A percentile compares a stretch with the other conserved stretches of the same genome.
These are phyloP conservation scores for Dothideomycetes sp. DNA, from an alignment of 2,329 filamentous ascomycete species.

Conservation along the genomic window DNA sequence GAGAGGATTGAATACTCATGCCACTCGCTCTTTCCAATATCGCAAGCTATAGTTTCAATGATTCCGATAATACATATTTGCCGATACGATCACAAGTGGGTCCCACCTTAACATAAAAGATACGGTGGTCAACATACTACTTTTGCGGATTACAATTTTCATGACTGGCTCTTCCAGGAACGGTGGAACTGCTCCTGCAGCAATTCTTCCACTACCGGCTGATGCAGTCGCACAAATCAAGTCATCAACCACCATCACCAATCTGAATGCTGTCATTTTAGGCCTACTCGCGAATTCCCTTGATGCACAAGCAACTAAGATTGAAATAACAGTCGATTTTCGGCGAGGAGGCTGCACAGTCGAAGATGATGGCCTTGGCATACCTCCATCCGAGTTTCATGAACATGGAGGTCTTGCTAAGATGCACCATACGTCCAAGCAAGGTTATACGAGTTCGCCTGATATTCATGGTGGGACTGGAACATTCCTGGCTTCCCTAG, in stretches of 20 bases:
- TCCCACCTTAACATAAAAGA: not conserved
- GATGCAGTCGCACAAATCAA: constrained; percentile 69
- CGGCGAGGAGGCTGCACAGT: constrained; percentile 63
- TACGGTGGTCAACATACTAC: not conserved
- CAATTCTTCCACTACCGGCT: constrained; percentile 46
- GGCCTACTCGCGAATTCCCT: constrained; percentile 75
- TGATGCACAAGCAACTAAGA: constrained; percentile 60
- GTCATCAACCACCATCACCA: constrained; percentile 71
- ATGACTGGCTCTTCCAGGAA: too few relatives aligned
- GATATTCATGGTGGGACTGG: constrained; percentile 57
- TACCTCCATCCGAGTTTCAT: constrained; percentile 61
- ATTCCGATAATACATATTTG: not conserved
- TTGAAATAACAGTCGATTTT: constrained; percentile 66
- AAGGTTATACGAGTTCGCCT: constrained; percentile 27
- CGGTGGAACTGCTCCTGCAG: not conserved
- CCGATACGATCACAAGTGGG: not conserved
- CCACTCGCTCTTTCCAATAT: too few relatives aligned
- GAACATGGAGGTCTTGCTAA: constrained; percentile 60
- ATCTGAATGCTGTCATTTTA: constrained; percentile 57
- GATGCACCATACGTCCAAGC: constrained; percentile 62
- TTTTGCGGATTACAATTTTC: too few relatives aligned
- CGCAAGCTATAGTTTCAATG: not conserved
- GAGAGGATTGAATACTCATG: too few relatives aligned
- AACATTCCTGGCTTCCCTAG: constrained; percentile 65
- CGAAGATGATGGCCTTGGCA: constrained; percentile 77